Conservation (phyloP, 805 yeast genomes). For the Teunomyces aglyptinius region DNA sequence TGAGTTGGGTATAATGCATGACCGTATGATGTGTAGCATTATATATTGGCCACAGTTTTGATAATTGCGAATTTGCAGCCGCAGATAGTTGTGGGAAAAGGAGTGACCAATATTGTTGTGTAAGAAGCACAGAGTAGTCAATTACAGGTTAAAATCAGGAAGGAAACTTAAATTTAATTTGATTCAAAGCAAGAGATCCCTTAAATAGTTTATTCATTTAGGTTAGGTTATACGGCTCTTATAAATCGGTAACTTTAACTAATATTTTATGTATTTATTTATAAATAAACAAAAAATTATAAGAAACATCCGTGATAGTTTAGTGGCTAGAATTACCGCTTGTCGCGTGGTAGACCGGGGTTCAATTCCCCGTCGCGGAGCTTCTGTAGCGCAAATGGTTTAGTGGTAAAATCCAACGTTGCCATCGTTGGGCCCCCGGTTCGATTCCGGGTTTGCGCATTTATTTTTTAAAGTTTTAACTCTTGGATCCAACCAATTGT, state of each 20-base stretch:
- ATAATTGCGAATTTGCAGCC: slow-evolving; percentile 4
- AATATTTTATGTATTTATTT: neutral
- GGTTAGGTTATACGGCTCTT: too few relatives aligned
- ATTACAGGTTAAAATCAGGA: neutral
- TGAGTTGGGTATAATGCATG: neutral
- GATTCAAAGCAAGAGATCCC: neutral
- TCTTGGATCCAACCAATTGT: too few relatives aligned
- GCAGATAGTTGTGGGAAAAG: neutral
- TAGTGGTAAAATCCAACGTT: slow-evolving; percentile 6
- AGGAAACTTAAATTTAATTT: neutral
- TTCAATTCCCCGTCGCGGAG: slow-evolving; percentile 5
- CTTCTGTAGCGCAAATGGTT: slow-evolving; percentile 3
- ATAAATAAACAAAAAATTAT: neutral
- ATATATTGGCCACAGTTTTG: slow-evolving; percentile 2
- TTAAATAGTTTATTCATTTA: too few relatives aligned
- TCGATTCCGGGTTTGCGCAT: slow-evolving; percentile 5
- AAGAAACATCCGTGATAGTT: slow-evolving; percentile 3
- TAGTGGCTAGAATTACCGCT: slow-evolving; percentile 4
- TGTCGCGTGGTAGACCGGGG: slow-evolving; percentile 5
- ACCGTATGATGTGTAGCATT: neutral
- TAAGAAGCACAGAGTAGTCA: too few relatives aligned
- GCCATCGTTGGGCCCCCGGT: slow-evolving; percentile 7
- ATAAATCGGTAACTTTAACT: too few relatives aligned
- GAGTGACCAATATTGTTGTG: neutral
- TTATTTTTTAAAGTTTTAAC: neutral